Evolutionary conservation across 2,329 filamentous ascomycete genomes (phyloP).

Genomic region (Pyrenochaeta sp.): DNA sequence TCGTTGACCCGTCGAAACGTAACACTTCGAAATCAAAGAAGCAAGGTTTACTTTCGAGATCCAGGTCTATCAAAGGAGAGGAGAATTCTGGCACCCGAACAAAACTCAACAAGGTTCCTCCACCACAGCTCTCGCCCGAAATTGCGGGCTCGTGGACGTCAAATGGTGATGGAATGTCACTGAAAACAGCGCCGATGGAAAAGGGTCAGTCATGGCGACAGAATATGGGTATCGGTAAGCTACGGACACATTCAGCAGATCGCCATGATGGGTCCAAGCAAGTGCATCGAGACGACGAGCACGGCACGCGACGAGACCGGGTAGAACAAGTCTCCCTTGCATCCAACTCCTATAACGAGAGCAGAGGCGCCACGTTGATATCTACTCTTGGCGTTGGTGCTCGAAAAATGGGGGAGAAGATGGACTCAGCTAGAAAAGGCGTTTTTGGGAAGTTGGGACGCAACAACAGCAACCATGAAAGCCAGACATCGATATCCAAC

Average conservation of each 20-base stretch:
- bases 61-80: conserved; percentile 57
- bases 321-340: conserved; percentile 47
- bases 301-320: conserved; percentile 34
- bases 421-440: conserved; percentile 78
- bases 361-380: conserved; percentile 70
- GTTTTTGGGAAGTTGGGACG: conserved; percentile 81
- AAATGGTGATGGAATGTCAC: conserved; percentile 53
- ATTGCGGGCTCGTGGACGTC: conserved; percentile 38
- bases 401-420: conserved; percentile 74
- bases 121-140: conserved; percentile 41
- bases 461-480: conserved; percentile 75
- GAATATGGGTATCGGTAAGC: conserved; percentile 67
- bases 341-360: conserved; percentile 66
- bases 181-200: conserved; percentile 71
- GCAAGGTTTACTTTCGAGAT: conserved; percentile 50
- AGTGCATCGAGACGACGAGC: conserved; percentile 42
- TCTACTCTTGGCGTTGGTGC: conserved; percentile 77
- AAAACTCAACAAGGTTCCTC: conserved; percentile 46
- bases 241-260: conserved; percentile 78
- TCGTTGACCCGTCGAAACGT: conserved; percentile 32
- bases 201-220: conserved; percentile 74
- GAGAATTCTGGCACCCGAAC: conserved; percentile 34
- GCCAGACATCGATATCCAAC: conserved; percentile 69
- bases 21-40: conserved; percentile 43
- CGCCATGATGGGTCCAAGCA: conserved; percentile 56